Percentiles rank a stretch among this genome's conserved stretches.
Conservation (phyloP, 164 flowering plant species). For the Akebia trifoliata region DNA sequence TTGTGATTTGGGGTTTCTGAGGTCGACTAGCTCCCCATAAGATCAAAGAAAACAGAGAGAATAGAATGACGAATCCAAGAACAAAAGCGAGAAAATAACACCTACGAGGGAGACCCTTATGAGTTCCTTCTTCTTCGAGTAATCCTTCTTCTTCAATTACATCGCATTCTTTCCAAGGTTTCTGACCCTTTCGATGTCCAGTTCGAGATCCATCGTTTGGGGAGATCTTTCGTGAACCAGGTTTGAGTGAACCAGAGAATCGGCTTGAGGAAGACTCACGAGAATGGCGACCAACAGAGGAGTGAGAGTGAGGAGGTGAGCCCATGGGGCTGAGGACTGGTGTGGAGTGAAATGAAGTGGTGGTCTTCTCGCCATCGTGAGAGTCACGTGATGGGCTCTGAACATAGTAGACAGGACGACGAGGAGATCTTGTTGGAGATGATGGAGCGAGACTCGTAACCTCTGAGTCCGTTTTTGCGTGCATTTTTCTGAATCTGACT, state of each 20-base stretch:
- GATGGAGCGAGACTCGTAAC: constrained; percentile 56
- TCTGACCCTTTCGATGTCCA: constrained; percentile 31
- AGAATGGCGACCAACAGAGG: constrained; percentile 80
- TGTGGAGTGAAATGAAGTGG: constrained; percentile 78
- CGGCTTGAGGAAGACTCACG: constrained; percentile 75
- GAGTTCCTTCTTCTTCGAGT: constrained; percentile 48
- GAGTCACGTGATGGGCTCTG: constrained; percentile 85
- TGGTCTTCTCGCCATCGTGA: constrained; percentile 63
- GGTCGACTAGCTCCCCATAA: constrained; percentile 71
- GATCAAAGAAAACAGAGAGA: constrained; percentile 62
- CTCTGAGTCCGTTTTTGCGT: constrained; percentile 73
- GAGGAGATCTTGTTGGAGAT: constrained; percentile 60
- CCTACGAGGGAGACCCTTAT: constrained; percentile 40
- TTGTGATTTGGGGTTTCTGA: constrained; percentile 57
- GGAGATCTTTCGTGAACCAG: constrained; percentile 58
- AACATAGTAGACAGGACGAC: constrained; percentile 65
- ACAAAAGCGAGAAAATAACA: constrained; percentile 70
- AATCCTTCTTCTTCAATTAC: constrained; percentile 83
- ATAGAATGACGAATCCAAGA: constrained; percentile 55
- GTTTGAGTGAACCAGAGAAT: constrained; percentile 74
- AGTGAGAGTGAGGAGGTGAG: constrained; percentile 83
- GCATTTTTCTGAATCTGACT: constrained; percentile 24
- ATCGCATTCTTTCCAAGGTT: constrained; percentile 50
- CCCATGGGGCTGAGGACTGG: constrained; percentile 71
- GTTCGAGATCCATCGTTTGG: constrained; percentile 39